phyloP scores from a whole-genome alignment of 257 asterid species.

The Penstemon eatonii region DNA sequence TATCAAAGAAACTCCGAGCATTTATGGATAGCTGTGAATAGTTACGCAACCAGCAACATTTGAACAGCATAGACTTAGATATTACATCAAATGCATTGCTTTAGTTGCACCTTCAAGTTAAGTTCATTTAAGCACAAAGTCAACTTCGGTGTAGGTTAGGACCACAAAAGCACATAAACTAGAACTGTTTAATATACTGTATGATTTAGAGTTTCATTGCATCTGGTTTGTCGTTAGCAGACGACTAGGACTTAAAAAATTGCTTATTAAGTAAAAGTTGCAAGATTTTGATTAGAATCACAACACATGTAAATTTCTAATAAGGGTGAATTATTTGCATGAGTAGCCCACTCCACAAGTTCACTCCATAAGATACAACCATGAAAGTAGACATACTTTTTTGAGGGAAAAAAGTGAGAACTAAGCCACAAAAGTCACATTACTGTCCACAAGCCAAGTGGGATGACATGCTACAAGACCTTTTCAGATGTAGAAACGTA shows the following conservation, averaged over 20 bases:
- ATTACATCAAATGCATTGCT: no score
- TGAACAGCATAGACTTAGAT: neutral
- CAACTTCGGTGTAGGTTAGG: neutral
- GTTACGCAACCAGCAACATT: neutral
- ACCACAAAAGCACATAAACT: neutral
- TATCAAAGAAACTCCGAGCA: neutral
- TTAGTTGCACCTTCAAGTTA: neutral
- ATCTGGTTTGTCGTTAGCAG: neutral
- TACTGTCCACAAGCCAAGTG: constrained; percentile 11
- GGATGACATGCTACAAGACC: constrained; percentile 1
- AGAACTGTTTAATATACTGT: neutral
- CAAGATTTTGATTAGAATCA: neutral
- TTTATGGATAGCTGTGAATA: neutral
- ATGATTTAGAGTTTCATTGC: neutral
- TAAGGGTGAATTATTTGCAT: neutral
- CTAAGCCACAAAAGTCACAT: neutral
- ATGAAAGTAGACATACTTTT: neutral
- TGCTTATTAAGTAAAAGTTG: neutral
- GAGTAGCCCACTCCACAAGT: neutral
- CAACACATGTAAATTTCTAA: neutral
- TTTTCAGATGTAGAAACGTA: constrained; percentile 29
- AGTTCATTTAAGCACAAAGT: neutral
- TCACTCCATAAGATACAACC: no score
- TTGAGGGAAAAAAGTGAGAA: neutral
- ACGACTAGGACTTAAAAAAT: no score